phyloP scores from a whole-genome alignment of 805 yeast species.

The Soucietia sequanensis region DNA sequence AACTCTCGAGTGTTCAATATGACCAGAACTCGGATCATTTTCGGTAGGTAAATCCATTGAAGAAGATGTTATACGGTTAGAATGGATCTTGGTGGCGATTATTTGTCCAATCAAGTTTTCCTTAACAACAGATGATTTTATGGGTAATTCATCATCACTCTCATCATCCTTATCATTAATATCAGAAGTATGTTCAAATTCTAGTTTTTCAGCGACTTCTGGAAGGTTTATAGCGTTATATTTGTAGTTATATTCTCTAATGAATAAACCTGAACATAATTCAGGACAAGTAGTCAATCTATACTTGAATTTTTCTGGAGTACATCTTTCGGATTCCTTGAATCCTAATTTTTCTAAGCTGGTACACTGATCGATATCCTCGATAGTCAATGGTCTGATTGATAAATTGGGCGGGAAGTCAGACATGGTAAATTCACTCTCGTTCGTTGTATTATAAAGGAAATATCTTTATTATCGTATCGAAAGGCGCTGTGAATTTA shows the following conservation, averaged over 20 bases:
- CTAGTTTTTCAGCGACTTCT: conserved; percentile 34
- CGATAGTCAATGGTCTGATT: conserved; percentile 74
- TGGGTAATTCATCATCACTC: conserved; percentile 41
- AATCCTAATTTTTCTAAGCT: conserved; percentile 69
- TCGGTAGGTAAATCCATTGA: conserved; percentile 60
- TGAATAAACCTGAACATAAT: conserved; percentile 81
- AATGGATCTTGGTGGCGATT: conserved; percentile 67
- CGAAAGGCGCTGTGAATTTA: neutral
- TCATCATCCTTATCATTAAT: conserved; percentile 24
- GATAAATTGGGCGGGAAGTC: conserved; percentile 48
- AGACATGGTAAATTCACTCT: conserved; percentile 25
- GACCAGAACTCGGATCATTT: conserved; percentile 47
- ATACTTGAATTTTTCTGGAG: conserved; percentile 60
- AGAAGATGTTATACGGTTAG: conserved; percentile 50
- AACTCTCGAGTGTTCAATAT: conserved; percentile 67
- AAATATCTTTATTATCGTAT: too few relatives aligned
- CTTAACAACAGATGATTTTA: conserved; percentile 48
- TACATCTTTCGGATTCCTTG: conserved; percentile 66
- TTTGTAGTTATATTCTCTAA: conserved; percentile 58
- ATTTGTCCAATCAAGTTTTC: conserved; percentile 80
- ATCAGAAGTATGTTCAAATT: conserved; percentile 20
- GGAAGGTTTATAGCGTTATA: conserved; percentile 44
- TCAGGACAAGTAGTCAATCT: conserved; percentile 85
- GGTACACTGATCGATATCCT: conserved; percentile 63
- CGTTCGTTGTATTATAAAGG: neutral